Evolutionary conservation across 2,329 filamentous ascomycete species (phyloP).

Genomic region (Ceratocystiopsis minuta): DNA sequence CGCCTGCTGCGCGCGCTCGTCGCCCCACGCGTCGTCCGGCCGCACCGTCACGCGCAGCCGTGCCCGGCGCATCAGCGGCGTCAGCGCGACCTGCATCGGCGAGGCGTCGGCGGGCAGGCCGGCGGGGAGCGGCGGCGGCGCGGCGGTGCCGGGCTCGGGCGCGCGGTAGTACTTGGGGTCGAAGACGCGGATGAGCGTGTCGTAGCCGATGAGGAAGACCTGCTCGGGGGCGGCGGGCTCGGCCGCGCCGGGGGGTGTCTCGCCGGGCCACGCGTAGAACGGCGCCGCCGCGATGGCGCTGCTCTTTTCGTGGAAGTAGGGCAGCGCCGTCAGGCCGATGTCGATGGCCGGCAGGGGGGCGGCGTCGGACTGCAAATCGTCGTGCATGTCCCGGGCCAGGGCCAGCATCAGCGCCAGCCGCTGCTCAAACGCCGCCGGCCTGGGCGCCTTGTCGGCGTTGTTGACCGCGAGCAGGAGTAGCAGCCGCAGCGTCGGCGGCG

Average conservation of each 20-base stretch:
- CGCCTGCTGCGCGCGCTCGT: constrained; percentile 29
- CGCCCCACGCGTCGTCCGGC: constrained; percentile 42
- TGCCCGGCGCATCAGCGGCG: constrained; percentile 45
- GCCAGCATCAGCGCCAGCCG: constrained; percentile 54
- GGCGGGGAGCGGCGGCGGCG: constrained; percentile 8
- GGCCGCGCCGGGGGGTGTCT: background rate
- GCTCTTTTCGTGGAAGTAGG: constrained; percentile 61
- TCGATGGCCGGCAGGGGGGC: constrained; percentile 26
- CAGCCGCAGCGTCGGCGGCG: constrained; percentile 19
- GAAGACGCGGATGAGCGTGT: constrained; percentile 57
- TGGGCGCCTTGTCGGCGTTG: constrained; percentile 48
- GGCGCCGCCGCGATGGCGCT: constrained; percentile 31
- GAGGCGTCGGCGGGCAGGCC: constrained; percentile 2
- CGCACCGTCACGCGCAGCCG: constrained; percentile 46
- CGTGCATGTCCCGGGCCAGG: constrained; percentile 39
- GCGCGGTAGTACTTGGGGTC: constrained; percentile 50
- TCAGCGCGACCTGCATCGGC: constrained; percentile 36
- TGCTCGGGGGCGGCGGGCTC: constrained; percentile 25
- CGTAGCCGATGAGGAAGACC: constrained; percentile 56
- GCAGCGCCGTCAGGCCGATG: constrained; percentile 50
- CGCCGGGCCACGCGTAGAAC: constrained; percentile 19
- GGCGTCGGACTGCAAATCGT: constrained; percentile 5
- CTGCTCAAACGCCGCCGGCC: constrained; percentile 49
- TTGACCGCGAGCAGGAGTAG: constrained; percentile 42
- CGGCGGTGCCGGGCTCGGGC: background rate